Evolutionary conservation across 148 eudicot species (phyloP).

Genomic region (Rhododendron griersonianum): DNA sequence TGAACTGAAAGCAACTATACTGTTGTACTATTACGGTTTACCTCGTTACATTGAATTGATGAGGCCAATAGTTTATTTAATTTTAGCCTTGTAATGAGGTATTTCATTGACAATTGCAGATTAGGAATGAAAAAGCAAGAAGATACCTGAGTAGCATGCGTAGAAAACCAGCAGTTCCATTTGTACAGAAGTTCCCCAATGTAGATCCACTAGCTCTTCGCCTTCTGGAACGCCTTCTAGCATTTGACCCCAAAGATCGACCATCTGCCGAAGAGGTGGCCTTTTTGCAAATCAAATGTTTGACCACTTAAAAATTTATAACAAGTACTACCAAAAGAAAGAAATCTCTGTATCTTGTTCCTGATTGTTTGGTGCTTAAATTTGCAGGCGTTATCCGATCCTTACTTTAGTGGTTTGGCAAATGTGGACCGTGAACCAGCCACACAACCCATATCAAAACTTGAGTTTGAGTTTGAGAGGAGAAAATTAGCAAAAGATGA

Average conservation of each 20-base stretch:
- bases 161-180: slow-evolving; percentile 35
- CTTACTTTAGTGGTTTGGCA: slow-evolving; percentile 55
- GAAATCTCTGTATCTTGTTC: neutral
- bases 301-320: neutral
- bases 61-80: neutral
- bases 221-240: slow-evolving; percentile 35
- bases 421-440: slow-evolving; percentile 50
- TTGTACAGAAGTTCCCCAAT: slow-evolving; percentile 34
- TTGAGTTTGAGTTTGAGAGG: slow-evolving; percentile 67
- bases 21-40: neutral
- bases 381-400: slow-evolving; percentile 57
- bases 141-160: slow-evolving; percentile 43
- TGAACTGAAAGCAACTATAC: neutral
- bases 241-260: slow-evolving; percentile 48
- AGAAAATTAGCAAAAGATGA: slow-evolving; percentile 54
- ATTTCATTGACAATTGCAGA: slow-evolving; percentile 27
- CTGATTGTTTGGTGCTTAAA: slow-evolving; percentile 7
- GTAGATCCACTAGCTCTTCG: slow-evolving; percentile 40
- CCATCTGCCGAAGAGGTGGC: slow-evolving; percentile 42
- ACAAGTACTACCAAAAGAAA: neutral
- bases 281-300: neutral
- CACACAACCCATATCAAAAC: slow-evolving; percentile 56
- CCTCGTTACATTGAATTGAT: neutral
- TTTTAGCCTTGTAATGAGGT: neutral
- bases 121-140: slow-evolving; percentile 55